Base-by-base conservation (phyloP, 2,329 filamentous ascomycete species). In the Paramyrothecium sp. region DNA sequence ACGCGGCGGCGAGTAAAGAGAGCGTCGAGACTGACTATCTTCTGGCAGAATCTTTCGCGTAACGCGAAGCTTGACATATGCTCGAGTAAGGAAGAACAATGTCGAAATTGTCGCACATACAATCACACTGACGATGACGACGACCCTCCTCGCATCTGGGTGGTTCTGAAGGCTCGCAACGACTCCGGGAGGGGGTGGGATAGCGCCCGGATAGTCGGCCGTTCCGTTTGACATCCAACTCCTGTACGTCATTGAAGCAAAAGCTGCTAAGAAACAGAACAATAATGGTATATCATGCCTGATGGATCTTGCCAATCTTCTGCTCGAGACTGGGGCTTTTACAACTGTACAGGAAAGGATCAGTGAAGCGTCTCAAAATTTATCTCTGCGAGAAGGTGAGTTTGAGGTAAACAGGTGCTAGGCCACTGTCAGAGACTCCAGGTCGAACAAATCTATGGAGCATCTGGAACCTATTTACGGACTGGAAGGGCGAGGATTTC, bases 161-260 rank as follows among this genome's bases (percentile, higher is more conserved):
- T 63, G 65, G 34, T 64, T 33, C 3, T 62, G 56, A 50, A 67
- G 62, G 58, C 65, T 54, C 16, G 62, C 61, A 5, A 51, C 60
- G 19, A 62, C 58, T 41, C 65, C 64, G 34, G 63, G 62, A 30
- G 65, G 65, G 3, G 65, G 62, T 19, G 64, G 62, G 10, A 61
- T 53, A 7, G 59, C 58, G 26, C 62, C 63, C 2, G 54, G 57
- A 41, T 56, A 59, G 34, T 16, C 26, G 10, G 26, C 26, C 10
- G 26, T 53, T 41, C 26, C n/a, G 38, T 44, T 44, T 19, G 38
- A 16, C n/a, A 16, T 19, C 38, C 38, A 44, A 19, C 38, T 44
- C n/a, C n/a, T 44, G 38, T 44, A 44, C 38, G 13, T 44, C 13
- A 4, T 44, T 44, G 38, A 16, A 19, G 38, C 13, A 44, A 19